Percentiles rank a stretch among this genome's conserved stretches.
phyloP scores from a whole-genome alignment of 2,329 filamentous ascomycete species.

The Pseudogymnoascus sp. region DNA sequence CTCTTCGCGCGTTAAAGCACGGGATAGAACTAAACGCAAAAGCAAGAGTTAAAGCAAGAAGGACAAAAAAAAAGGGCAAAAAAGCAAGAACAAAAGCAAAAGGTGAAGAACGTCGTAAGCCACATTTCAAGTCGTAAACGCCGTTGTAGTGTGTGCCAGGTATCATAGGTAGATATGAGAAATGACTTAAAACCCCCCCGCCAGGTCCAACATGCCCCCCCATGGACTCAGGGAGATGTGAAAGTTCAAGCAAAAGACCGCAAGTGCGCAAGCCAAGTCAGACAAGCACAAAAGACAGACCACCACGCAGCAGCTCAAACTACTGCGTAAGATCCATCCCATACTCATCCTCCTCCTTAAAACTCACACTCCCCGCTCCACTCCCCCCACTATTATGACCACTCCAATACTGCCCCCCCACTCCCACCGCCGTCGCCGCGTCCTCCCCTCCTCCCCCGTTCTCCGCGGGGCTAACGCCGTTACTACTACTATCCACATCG shows the following conservation, averaged over 20 bases:
- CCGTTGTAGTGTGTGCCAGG: background rate
- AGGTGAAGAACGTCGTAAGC: background rate
- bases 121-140: background rate
- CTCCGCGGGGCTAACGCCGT: background rate
- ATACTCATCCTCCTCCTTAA: slow-evolving; percentile 94
- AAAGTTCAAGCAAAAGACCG: background rate
- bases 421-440: slow-evolving; percentile 18
- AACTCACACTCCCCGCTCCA: slow-evolving; percentile 57
- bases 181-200: background rate
- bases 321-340: slow-evolving; percentile 62
- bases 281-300: background rate
- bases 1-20: background rate
- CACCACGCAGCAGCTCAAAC: slow-evolving; percentile 13
- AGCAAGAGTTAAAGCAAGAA: background rate
- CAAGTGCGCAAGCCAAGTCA: background rate
- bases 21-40: background rate
- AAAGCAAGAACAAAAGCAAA: no score
- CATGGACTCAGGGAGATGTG: no score
- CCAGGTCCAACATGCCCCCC: no score
- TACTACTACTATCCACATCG: background rate
- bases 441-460: slow-evolving; percentile 19
- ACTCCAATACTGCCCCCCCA: slow-evolving; percentile 50
- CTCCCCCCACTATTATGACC: slow-evolving; percentile 65
- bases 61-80: no score
- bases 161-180: background rate